Evolutionary conservation across 2,329 filamentous ascomycete genomes (phyloP).

Genomic region (Coccinonectria pachysandricola): DNA sequence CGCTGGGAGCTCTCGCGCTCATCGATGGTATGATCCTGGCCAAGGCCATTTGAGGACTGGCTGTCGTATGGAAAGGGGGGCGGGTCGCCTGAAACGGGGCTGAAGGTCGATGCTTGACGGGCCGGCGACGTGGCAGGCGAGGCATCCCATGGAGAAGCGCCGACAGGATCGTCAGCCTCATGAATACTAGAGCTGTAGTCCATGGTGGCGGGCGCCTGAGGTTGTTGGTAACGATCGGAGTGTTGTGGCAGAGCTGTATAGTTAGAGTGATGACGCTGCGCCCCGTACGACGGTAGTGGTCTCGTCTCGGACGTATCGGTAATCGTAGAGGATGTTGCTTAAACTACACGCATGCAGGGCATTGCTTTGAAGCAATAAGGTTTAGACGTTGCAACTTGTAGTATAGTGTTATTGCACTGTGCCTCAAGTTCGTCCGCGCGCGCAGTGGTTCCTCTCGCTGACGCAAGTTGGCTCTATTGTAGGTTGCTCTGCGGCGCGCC

Average conservation of each 20-base stretch:
- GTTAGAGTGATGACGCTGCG: slow-evolving; percentile 14
- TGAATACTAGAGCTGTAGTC: slow-evolving; percentile 48
- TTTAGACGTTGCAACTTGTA: too few species aligned
- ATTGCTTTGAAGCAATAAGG: slow-evolving; percentile 6
- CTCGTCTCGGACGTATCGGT: neutral
- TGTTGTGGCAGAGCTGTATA: slow-evolving; percentile 9
- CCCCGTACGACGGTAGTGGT: slow-evolving; percentile 8
- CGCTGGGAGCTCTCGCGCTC: slow-evolving; percentile 32
- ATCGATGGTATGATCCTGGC: slow-evolving; percentile 23
- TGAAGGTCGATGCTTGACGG: slow-evolving; percentile 34
- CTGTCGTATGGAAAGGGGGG: slow-evolving; percentile 35
- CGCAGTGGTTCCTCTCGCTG: slow-evolving; percentile 13
- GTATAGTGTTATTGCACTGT: too few species aligned
- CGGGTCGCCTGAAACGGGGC: slow-evolving; percentile 28
- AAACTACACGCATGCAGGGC: too few species aligned
- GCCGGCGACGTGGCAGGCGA: slow-evolving; percentile 42
- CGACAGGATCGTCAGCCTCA: slow-evolving; percentile 42
- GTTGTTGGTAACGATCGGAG: slow-evolving; percentile 6
- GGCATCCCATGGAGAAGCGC: slow-evolving; percentile 46
- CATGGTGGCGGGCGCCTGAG: slow-evolving; percentile 36
- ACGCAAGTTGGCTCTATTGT: slow-evolving; percentile 19
- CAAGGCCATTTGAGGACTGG: slow-evolving; percentile 33
- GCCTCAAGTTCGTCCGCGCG: too few species aligned
- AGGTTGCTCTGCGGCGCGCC: too few species aligned
- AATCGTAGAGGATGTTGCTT: too few species aligned